These are phyloP conservation scores for Paraphoma sp. DNA, from an alignment of 2,329 filamentous ascomycete species.

Conservation along the genomic window DNA sequence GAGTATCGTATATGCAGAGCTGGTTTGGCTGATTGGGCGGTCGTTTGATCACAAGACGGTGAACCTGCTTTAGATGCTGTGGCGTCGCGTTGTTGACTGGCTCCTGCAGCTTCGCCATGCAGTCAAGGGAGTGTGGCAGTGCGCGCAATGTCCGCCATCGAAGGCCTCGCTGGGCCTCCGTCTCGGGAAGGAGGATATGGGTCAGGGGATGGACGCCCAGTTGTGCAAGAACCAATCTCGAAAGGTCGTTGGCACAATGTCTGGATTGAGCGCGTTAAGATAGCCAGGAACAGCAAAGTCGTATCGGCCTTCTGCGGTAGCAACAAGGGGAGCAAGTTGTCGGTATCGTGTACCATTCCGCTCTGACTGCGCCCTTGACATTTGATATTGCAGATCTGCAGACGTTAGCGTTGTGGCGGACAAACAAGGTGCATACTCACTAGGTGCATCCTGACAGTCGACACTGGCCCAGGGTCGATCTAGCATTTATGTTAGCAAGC, in stretches of 20 bases:
- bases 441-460: constrained; percentile 56
- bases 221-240: constrained; percentile 47
- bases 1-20: neutral
- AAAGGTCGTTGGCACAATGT: constrained; percentile 46
- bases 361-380: constrained; percentile 49
- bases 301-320: constrained; percentile 72
- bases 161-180: neutral
- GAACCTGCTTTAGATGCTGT: neutral
- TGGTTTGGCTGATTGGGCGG: neutral
- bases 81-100: neutral
- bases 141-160: neutral
- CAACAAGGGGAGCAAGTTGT: constrained; percentile 66
- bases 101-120: neutral
- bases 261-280: constrained; percentile 59
- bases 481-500: constrained; percentile 19
- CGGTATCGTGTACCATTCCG: constrained; percentile 45
- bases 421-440: constrained; percentile 6
- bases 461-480: constrained; percentile 39
- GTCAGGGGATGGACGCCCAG: constrained; percentile 43
- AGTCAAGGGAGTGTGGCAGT: neutral
- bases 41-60: neutral
- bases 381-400: constrained; percentile 54
- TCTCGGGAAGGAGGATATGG: neutral
- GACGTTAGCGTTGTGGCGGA: neutral
- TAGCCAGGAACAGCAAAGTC: constrained; percentile 65